Percentiles rank a stretch among this genome's conserved stretches.
phyloP scores from a whole-genome alignment of 345 rosid genomes.

The Salix koriyanagi region DNA sequence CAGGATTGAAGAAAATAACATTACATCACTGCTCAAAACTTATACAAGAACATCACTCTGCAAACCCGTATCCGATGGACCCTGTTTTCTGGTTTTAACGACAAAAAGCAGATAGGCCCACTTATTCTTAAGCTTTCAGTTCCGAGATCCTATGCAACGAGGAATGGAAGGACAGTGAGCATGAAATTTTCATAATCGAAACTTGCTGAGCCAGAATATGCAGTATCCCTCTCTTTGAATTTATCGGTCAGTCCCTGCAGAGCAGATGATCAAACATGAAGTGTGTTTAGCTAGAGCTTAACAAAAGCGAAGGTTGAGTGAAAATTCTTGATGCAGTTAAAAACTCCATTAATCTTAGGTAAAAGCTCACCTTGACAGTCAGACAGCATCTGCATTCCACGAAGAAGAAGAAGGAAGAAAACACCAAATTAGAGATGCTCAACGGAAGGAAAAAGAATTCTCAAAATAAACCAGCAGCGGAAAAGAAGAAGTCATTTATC shows the following conservation, averaged over 20 bases:
- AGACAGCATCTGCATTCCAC: conserved; percentile 77
- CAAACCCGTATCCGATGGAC: background rate
- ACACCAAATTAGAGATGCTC: background rate
- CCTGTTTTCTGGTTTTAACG: background rate
- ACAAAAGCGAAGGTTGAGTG: background rate
- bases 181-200: conserved; percentile 78
- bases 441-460: background rate
- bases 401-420: background rate
- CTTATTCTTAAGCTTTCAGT: background rate
- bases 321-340: background rate
- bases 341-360: background rate
- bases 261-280: background rate
- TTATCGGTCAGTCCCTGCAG: conserved; percentile 87
- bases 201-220: conserved; percentile 68
- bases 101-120: background rate
- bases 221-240: conserved; percentile 73
- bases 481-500: background rate
- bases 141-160: conserved; percentile 45
- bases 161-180: conserved; percentile 86
- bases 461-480: background rate
- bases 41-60: background rate
- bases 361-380: conserved; percentile 68
- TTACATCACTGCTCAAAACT: background rate
- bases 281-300: background rate
- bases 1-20: background rate